Base-by-base conservation (phyloP, 345 rosid species). In the Kernera saxatilis region DNA sequence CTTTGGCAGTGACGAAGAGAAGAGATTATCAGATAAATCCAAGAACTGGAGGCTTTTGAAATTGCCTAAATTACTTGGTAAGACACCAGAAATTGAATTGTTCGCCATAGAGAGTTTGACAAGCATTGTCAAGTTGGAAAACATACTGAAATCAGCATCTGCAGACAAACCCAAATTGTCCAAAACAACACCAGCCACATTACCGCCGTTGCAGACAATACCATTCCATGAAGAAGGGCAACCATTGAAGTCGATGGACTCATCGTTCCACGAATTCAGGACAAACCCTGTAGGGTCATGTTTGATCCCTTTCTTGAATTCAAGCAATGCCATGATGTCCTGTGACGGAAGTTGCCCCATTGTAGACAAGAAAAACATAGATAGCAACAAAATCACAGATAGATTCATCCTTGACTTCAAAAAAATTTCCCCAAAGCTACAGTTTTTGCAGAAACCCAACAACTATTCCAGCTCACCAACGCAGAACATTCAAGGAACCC, bases 211-310 rank as follows among this genome's bases (percentile, higher is more conserved):
- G 71, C 99, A 94, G 33, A 94, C 85, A 8, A 94, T 82, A 10
- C 99, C 99, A 77, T 94, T 91, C 99, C 99, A 94, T 0, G 96
- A 86, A 67, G 99, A 79, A 75, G 99, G 99, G 53, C 99, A 94
- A 17, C 99, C 99, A 73, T 91, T 78, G 64, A 94, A 94, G 71
- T 91, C 95, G 17, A 91, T 91, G 22, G 99, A 89, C 78, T 91
- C 99, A 36, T 94, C 96, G 53, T 88, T 91, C 99, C 99, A 94
- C 15, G 99, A 94, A 59, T 83, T 45, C 56, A 94, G 88, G 8
- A 94, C 96, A 84, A 79, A 94, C 35, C 97, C 96, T n/a, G 97
- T 84, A 17, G 99, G 99, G 77, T 94, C 99, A 82, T 89, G 92
- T 80, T 85, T 89, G 64, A 94, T 82, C 30, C 95, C 95, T 85